Percentiles rank a stretch among this genome's conserved stretches.
phyloP scores from a whole-genome alignment of 2,329 filamentous ascomycete species.

The Pseudocercospora crystallina region DNA sequence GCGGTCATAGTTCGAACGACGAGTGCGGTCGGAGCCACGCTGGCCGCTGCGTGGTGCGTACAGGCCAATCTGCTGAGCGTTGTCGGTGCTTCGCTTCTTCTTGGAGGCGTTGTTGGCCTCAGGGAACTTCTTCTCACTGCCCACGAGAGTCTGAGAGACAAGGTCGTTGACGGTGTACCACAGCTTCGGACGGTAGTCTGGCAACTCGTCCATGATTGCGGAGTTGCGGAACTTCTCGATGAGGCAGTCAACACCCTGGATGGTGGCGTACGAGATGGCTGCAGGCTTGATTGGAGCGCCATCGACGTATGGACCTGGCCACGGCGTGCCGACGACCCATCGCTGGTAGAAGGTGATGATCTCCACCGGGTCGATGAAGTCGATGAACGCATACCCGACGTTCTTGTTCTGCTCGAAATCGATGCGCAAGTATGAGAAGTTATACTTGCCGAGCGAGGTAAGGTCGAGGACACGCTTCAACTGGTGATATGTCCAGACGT shows the following conservation, averaged over 20 bases:
- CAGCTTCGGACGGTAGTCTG: slow-evolving; percentile 82
- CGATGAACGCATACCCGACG: slow-evolving; percentile 96
- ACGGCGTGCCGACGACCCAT: slow-evolving; percentile 36
- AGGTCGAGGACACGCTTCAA: slow-evolving; percentile 78
- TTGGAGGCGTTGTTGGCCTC: slow-evolving; percentile 81
- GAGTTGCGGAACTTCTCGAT: slow-evolving; percentile 97
- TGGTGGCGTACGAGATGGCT: slow-evolving; percentile 94
- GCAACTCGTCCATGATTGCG: slow-evolving; percentile 85
- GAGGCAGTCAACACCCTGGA: slow-evolving; percentile 87
- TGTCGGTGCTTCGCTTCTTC: slow-evolving; percentile 82
- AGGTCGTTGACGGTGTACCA: slow-evolving; percentile 52
- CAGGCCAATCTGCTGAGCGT: slow-evolving; percentile 81
- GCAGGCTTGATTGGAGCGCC: slow-evolving; percentile 66
- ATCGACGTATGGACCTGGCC: slow-evolving; percentile 56
- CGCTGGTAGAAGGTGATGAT: slow-evolving; percentile 57
- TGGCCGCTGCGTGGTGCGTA: slow-evolving; percentile 78
- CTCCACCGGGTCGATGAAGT: slow-evolving; percentile 77
- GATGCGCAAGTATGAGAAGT: slow-evolving; percentile 94
- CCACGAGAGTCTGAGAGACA: slow-evolving; percentile 51
- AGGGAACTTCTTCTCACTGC: slow-evolving; percentile 74
- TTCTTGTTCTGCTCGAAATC: slow-evolving; percentile 56
- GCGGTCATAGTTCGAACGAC: slow-evolving; percentile 76
- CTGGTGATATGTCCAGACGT: slow-evolving; percentile 68
- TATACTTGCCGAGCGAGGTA: slow-evolving; percentile 77
- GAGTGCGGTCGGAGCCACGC: slow-evolving; percentile 65